phyloP scores from a whole-genome alignment of 1,284 basidiomycete species.

The Boletus semigastroideus region DNA sequence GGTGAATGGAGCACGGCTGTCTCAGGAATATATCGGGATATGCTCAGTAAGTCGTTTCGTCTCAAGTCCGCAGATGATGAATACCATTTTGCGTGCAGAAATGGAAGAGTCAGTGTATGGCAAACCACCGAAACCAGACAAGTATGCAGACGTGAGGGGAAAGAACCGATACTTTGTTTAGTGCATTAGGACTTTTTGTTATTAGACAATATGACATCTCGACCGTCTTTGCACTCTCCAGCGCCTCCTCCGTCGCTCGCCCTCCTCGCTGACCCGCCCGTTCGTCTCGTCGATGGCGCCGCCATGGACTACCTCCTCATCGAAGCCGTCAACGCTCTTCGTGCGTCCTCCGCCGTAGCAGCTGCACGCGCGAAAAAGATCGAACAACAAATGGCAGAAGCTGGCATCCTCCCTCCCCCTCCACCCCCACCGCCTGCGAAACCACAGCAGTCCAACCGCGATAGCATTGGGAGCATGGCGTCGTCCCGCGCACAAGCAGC shows the following conservation, averaged over 20 bases:
- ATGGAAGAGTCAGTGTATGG: slow-evolving; percentile 67
- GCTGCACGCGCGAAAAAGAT: slow-evolving; percentile 60
- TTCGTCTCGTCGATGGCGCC: slow-evolving; percentile 65
- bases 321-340: slow-evolving; percentile 42
- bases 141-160: slow-evolving; percentile 56
- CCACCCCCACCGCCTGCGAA: slow-evolving; percentile 37
- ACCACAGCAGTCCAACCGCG: slow-evolving; percentile 46
- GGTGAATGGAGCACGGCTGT: slow-evolving; percentile 74
- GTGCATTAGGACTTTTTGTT: too few species aligned
- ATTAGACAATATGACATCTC: too few species aligned
- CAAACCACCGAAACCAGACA: slow-evolving; percentile 55
- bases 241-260: slow-evolving; percentile 38
- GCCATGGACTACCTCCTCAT: slow-evolving; percentile 86
- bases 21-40: slow-evolving; percentile 61
- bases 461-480: slow-evolving; percentile 21
- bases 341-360: slow-evolving; percentile 56
- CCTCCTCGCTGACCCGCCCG: slow-evolving; percentile 59
- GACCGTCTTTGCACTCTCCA: slow-evolving; percentile 16
- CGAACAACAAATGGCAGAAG: slow-evolving; percentile 73
- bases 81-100: slow-evolving; percentile 39
- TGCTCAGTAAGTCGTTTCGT: slow-evolving; percentile 49
- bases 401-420: slow-evolving; percentile 38
- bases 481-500: slow-evolving; percentile 19
- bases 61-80: slow-evolving; percentile 4
- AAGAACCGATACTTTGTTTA: slow-evolving; percentile 49